Evolutionary conservation across 805 yeast species (phyloP).

Genomic region (Lipomyces kockii): DNA sequence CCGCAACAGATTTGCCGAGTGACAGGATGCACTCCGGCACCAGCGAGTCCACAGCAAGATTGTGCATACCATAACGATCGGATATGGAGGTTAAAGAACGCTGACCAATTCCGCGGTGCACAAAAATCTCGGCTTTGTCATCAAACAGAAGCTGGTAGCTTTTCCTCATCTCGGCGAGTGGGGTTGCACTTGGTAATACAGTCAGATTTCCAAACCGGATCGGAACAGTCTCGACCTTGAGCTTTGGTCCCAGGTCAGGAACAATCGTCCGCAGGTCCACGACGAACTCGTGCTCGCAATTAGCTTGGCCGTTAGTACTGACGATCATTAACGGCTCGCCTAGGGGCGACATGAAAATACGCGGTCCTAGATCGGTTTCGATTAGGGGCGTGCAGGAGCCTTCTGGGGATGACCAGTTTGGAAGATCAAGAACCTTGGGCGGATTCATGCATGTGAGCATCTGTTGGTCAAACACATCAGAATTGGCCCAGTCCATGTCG

Average conservation of each 20-base stretch:
- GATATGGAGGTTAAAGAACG: slow-evolving; percentile 18
- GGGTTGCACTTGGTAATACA: slow-evolving; percentile 14
- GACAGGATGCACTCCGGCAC: slow-evolving; percentile 15
- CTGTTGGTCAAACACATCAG: slow-evolving; percentile 5
- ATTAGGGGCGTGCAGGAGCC: slow-evolving; percentile 17
- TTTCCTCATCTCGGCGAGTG: slow-evolving; percentile 11
- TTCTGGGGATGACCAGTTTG: slow-evolving; percentile 9
- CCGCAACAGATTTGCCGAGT: slow-evolving; percentile 1
- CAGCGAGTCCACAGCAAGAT: slow-evolving; percentile 18
- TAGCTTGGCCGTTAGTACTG: slow-evolving; percentile 11
- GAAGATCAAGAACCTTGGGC: slow-evolving; percentile 7
- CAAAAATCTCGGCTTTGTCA: slow-evolving; percentile 18
- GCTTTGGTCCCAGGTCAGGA: slow-evolving; percentile 22
- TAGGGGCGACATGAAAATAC: slow-evolving; percentile 25
- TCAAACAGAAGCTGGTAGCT: slow-evolving; percentile 29
- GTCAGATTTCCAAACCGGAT: slow-evolving; percentile 16
- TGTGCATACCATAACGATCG: slow-evolving; percentile 18
- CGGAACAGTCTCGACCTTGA: slow-evolving; percentile 20
- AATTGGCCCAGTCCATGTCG: slow-evolving; percentile 24
- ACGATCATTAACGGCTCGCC: slow-evolving; percentile 32
- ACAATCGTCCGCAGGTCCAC: slow-evolving; percentile 23
- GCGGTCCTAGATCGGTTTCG: slow-evolving; percentile 17
- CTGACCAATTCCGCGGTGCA: slow-evolving; percentile 16
- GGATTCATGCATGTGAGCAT: slow-evolving; percentile 13
- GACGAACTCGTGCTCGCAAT: slow-evolving; percentile 24